Evolutionary conservation across 75 land plant species (phyloP), one percentile per base, ranked within the genome.

Genomic region (Pinus taeda): DNA sequence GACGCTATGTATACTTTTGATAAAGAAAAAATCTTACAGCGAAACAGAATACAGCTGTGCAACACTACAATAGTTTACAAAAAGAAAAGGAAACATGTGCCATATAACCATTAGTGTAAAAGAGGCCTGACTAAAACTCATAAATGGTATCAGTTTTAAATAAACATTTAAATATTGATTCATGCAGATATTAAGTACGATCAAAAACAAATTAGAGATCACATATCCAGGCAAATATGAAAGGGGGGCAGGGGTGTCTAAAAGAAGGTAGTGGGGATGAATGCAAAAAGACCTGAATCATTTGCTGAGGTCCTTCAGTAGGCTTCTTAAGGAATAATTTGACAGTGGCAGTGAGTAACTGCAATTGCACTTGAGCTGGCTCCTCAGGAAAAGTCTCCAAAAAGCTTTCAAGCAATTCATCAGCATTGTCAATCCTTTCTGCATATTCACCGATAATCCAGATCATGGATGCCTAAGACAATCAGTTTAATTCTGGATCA

Each of bases 371-470:
- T 75, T 93, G 93, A 22, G 99, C 86, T 75, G 99, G 97, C 74
- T 97, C 99, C 73, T 97, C 99, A 57, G 99, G 98, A 66, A 97
- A 97, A 37, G 88, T 97, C 81, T 97, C 99, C 61, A 97, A 80
- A 80, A 97, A 97, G 83, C 94, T 91, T 67, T 97, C 99, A 75
- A 97, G 93, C 57, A 97, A 90, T 81, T 97, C 99, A 87, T 97
- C 99, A 79, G 99, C 99, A 93, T 97, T 97, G 78, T 97, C 99
- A 78, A 97, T 97, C 73, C 99, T 94, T 83, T 97, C 99, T 15
- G 99, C 99, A 90, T 97, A 97, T 83, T 97, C 99, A 55, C 99
- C 99, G 80, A 97, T 97, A 59, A 97, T 97, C 99, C 99, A 97
- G 33, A 97, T 97, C 99, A 97, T 97, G 18, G 99, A 97, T 71